Evolutionary conservation across 345 rosid species (phyloP).

Genomic region (Reutealis trisperma): DNA sequence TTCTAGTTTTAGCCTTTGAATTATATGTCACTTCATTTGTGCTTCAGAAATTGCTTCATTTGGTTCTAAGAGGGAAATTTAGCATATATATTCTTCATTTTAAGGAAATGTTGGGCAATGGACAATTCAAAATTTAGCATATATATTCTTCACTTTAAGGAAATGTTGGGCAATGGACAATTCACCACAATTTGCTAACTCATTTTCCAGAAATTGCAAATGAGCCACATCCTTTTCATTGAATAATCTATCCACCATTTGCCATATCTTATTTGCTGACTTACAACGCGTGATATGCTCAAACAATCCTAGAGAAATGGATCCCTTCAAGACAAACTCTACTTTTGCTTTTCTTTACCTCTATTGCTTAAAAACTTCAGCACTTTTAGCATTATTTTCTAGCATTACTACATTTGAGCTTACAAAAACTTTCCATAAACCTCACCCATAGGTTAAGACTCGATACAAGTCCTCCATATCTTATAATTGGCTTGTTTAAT

Average conservation of each 20-base stretch:
- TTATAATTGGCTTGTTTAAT: too few relatives aligned
- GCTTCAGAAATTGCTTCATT: conserved; percentile 17
- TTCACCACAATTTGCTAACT: conserved; percentile 3
- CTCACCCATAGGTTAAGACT: conserved; percentile 5
- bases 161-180: not conserved
- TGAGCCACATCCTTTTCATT: conserved; percentile 7
- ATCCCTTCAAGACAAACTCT: conserved; percentile 24
- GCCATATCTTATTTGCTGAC: not conserved
- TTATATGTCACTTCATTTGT: conserved; percentile 1
- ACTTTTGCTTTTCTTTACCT: conserved; percentile 5
- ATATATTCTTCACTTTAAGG: too few relatives aligned
- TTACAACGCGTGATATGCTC: conserved; percentile 7
- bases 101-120: not conserved
- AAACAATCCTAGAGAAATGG: conserved; percentile 2
- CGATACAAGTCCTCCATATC: not conserved
- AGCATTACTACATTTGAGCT: not conserved
- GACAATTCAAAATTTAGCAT: not conserved
- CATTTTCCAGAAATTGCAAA: conserved; percentile 5
- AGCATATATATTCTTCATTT: too few relatives aligned
- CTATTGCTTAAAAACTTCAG: not conserved
- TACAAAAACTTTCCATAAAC: not conserved
- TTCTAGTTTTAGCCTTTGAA: not conserved
- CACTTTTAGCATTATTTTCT: not conserved
- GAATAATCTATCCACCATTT: not conserved
- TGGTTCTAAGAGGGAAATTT: not conserved